phyloP scores from a whole-genome alignment of 108 stramenopile genomes.

The Chaetoceros muelleri region DNA sequence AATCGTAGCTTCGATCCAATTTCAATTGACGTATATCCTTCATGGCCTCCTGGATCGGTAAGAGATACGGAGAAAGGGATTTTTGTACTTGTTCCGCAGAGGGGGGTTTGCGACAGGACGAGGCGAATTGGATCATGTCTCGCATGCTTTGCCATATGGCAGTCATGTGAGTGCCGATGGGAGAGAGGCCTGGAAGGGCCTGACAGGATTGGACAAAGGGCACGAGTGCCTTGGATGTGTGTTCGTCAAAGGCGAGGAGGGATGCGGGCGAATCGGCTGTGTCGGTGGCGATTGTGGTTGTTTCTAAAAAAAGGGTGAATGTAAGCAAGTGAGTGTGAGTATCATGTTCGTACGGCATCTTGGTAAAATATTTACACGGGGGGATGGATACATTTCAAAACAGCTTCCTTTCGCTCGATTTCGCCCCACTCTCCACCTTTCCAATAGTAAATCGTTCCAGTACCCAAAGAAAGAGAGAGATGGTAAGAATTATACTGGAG shows the following conservation, averaged over 20 bases:
- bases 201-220: slow-evolving; percentile 54
- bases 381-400: no score
- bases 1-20: slow-evolving; percentile 64
- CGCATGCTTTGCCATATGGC: slow-evolving; percentile 49
- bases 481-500: background rate
- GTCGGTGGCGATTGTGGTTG: no score
- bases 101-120: slow-evolving; percentile 43
- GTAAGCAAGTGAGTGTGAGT: background rate
- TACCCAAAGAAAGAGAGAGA: background rate
- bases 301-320: background rate
- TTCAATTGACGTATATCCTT: slow-evolving; percentile 36
- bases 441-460: no score
- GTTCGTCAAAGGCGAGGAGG: slow-evolving; percentile 63
- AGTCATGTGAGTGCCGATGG: slow-evolving; percentile 36
- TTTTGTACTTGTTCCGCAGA: slow-evolving; percentile 25
- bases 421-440: no score
- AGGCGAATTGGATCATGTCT: slow-evolving; percentile 50
- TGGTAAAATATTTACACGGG: no score
- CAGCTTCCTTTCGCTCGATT: no score
- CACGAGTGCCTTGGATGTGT: slow-evolving; percentile 37
- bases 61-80: slow-evolving; percentile 41
- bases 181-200: slow-evolving; percentile 46
- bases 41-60: slow-evolving; percentile 51
- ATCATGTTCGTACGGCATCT: no score
- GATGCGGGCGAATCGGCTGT: slow-evolving; percentile 36